These are phyloP conservation scores for Xylariaceae sp. DNA, from an alignment of 2,329 filamentous ascomycete genomes.

Conservation along the genomic window DNA sequence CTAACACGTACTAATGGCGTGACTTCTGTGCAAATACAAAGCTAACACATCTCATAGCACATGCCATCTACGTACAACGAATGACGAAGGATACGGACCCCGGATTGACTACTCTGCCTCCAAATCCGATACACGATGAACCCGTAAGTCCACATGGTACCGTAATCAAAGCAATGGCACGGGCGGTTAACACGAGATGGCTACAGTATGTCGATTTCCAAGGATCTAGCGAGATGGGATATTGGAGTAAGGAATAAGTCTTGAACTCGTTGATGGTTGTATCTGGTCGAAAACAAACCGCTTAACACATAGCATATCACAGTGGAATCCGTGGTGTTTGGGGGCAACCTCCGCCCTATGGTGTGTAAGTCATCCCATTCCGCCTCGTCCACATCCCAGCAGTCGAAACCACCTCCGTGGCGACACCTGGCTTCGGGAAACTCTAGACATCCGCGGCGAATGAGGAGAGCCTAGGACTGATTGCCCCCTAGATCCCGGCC, in stretches of 20 bases:
- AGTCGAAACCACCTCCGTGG: too few relatives aligned
- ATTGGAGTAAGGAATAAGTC: constrained; percentile 4
- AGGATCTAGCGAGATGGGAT: constrained; percentile 9
- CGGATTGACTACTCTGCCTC: neutral
- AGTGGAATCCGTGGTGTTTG: constrained; percentile 11
- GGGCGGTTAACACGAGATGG: neutral
- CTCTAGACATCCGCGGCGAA: neutral
- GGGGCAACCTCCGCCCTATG: neutral
- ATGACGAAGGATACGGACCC: neutral
- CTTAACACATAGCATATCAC: neutral
- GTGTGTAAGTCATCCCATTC: constrained; percentile 1
- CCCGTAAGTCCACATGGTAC: neutral
- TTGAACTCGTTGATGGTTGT: neutral
- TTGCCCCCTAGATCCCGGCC: neutral
- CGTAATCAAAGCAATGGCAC: neutral
- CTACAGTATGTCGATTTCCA: constrained; percentile 10
- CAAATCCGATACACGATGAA: neutral
- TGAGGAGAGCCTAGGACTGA: neutral
- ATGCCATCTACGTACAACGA: neutral
- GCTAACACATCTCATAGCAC: neutral
- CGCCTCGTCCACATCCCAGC: neutral
- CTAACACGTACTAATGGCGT: too few relatives aligned
- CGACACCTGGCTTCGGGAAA: neutral
- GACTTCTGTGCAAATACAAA: neutral
- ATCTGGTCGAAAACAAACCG: neutral